Conservation (phyloP, 2,329 filamentous ascomycete genomes). For the Endocalyx cinctus region DNA sequence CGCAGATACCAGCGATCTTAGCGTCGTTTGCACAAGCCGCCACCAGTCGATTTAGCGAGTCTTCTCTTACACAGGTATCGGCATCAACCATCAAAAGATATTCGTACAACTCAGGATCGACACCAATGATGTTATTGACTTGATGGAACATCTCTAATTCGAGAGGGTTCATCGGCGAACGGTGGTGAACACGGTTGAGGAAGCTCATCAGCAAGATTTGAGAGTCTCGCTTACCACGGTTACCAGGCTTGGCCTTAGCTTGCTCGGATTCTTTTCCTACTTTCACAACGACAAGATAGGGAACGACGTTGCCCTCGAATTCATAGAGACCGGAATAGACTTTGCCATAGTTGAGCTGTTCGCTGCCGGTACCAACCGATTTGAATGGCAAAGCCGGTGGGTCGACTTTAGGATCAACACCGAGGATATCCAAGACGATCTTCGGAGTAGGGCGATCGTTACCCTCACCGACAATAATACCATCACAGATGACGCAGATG, state of each 20-base stretch:
- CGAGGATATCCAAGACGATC: conserved; percentile 95
- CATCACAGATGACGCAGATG: conserved; percentile 93
- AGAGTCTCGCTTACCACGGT: conserved; percentile 97
- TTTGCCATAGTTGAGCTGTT: conserved; percentile 97
- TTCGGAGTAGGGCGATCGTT: conserved; percentile 97
- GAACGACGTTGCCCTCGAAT: conserved; percentile 94
- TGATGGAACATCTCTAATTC: conserved; percentile 99
- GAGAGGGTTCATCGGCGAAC: conserved; percentile 87
- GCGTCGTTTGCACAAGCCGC: conserved; percentile 89
- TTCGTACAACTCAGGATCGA: conserved; percentile 95
- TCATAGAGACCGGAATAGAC: conserved; percentile 98
- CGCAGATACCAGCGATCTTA: conserved; percentile 96
- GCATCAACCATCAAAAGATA: conserved; percentile 97
- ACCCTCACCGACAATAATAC: conserved; percentile 91
- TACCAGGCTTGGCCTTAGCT: conserved; percentile 84
- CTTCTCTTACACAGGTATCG: conserved; percentile 89
- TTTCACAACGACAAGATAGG: conserved; percentile 93
- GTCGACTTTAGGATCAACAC: conserved; percentile 94
- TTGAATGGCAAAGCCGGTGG: conserved; percentile 92
- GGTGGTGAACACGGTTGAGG: conserved; percentile 95
- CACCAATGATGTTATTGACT: conserved; percentile 98
- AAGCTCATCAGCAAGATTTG: conserved; percentile 96
- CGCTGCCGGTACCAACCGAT: conserved; percentile 80
- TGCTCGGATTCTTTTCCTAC: conserved; percentile 96
- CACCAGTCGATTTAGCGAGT: conserved; percentile 87